Evolutionary conservation across 2,329 filamentous ascomycete species (phyloP), one percentile per base, ranked within the genome.

Genomic region (Monilinia fructigena): DNA sequence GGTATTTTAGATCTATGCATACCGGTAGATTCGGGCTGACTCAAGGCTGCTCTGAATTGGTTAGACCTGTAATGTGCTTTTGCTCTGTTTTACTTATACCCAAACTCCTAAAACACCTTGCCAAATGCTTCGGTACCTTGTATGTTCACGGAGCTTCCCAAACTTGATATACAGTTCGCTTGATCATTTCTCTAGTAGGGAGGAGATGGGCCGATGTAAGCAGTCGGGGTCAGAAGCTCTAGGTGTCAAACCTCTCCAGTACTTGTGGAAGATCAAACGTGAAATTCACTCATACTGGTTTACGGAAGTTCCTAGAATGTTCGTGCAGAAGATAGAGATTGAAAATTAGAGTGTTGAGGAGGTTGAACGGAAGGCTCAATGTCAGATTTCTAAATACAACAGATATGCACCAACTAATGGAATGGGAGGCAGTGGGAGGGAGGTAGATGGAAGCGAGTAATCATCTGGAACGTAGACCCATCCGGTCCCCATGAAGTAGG

Each of bases 211-310:
- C 45, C 20, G 16, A 20, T 8, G 45, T 18, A n/a, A 47, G 20
- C 18, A 7, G 45, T 47, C 45, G 20, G 16, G 23, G n/a, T n/a
- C 47, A 50, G 8, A 23, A 14, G 4, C n/a, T n/a, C 47, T 12
- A 1, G 40, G 40, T 42, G 12, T 42, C 1, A 16, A 16, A 42
- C 5, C 12, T 16, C 14, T 26, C 3, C 26, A 50, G n/a, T 1
- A 16, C 35, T 4, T 2, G 20, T 48, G 23, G 31, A 23, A 11
- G 0, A 6, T 23, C 0, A 3, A 7, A 18, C 14, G 16, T 0
- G 6, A n/a, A 6, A 3, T 4, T 6, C 18, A 23, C 11, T 1
- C 6, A 10, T 2, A 59, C 16, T 1, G 3, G 18, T 23, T 3
- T 3, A 3, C 10, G 11, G n/a, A 5, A 0, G 1, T 18, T 3